Evolutionary conservation across 441 rosid species (phyloP).

Genomic region (Arabidopsis lyrata): DNA sequence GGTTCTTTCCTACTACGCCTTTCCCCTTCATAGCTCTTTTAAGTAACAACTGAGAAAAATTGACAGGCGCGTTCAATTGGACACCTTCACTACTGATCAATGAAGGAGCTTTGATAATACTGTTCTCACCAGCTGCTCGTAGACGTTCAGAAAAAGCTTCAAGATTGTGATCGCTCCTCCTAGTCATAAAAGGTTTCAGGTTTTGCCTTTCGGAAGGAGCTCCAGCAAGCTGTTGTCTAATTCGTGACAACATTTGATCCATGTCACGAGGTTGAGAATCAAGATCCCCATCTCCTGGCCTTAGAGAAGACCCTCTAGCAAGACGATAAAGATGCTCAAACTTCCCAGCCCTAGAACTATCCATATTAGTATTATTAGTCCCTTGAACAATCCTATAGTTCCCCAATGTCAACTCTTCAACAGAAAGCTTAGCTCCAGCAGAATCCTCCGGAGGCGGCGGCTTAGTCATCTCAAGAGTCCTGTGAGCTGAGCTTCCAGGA

Average conservation of each 20-base stretch:
- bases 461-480: slow-evolving; percentile 41
- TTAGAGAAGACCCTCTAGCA: slow-evolving; percentile 40
- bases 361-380: slow-evolving; percentile 14
- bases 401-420: slow-evolving; percentile 56
- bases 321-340: slow-evolving; percentile 46
- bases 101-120: slow-evolving; percentile 42
- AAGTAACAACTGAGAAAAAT: slow-evolving; percentile 53
- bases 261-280: slow-evolving; percentile 50
- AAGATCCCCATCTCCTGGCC: slow-evolving; percentile 41
- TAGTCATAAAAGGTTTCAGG: slow-evolving; percentile 43
- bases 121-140: slow-evolving; percentile 50
- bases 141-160: slow-evolving; percentile 47
- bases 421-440: slow-evolving; percentile 40
- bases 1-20: slow-evolving; percentile 44
- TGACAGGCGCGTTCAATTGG: slow-evolving; percentile 45
- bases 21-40: slow-evolving; percentile 60
- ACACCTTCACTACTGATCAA: slow-evolving; percentile 36
- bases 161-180: slow-evolving; percentile 46
- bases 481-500: slow-evolving; percentile 47
- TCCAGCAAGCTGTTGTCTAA: slow-evolving; percentile 50
- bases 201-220: slow-evolving; percentile 46
- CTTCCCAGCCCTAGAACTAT: slow-evolving; percentile 45
- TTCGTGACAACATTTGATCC: slow-evolving; percentile 46
- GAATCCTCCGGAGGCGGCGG: slow-evolving; percentile 44
- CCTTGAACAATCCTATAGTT: slow-evolving; percentile 50